Evolutionary conservation across 2,329 filamentous ascomycete species (phyloP), one percentile per base, ranked within the genome.

Genomic region (Colletotrichum brevisporum): DNA sequence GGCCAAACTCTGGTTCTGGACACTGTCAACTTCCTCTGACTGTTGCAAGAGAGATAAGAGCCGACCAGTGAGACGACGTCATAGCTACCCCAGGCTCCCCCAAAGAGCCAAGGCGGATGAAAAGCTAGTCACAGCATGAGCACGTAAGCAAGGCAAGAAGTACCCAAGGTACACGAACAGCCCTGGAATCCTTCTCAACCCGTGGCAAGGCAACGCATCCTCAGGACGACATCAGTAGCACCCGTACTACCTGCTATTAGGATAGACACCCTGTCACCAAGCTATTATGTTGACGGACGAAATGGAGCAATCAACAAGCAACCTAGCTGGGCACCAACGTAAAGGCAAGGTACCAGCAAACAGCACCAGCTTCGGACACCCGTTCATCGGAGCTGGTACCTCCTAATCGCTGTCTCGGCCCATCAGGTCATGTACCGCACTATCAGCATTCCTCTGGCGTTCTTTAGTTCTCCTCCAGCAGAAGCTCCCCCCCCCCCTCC

Each of bases 391-490:
- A 18, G 43, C 8, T 36, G 41, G 27, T 43, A 55, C 31, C 4
- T 36, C 2, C 31, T 36, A 9, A 36, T 36, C 8, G 31, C 31
- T 36, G 31, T 3, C 21, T 55, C 21, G 55, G 48, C 27, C 3
- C 18, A 12, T 41, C 41, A 54, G 26, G 16, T 31, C 18, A 61
- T 67, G 67, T 69, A 69, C 56, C 36, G 18, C 67, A 60, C 62
- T 69, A 69, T 61, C 67, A 60, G 48, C 45, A 31, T 51, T 27
- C 62, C 67, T 69, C 16, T 36, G 26, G 45, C 62, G 52, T 66
- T 52, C 62, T 61, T 69, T 55, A 55, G 56, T 36, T 36, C 50
- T 65, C 62, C 47, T 57, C 16, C n/a, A 31, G 55, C 52, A 66
- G 39, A 47, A 59, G 62, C 62, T 65, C 47, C 41, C 55, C 62